Evolutionary conservation across 192 early-diverging fungal species (phyloP), one percentile per base, ranked within the genome.

Genomic region (Backusella tarrabulga): DNA sequence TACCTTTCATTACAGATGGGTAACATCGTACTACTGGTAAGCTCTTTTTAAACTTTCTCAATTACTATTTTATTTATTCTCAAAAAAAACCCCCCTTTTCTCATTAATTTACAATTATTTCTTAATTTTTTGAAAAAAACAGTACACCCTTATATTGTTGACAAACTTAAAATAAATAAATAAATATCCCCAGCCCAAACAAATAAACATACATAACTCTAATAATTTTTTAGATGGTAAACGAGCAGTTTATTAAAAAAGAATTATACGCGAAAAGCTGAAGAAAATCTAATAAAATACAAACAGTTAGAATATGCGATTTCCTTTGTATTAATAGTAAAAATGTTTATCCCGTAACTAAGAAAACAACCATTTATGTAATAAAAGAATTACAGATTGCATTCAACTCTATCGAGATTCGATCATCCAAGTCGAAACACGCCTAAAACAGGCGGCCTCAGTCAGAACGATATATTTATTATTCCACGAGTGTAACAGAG

Each of bases 401-500:
- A 56, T 74, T 75, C 79, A 80, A 80, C 79, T 80, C 79, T 67
- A 67, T 80, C 68, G 79, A 80, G 63, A 72, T 74, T 52, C 69
- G 34, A 56, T 50, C 74, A 38, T 50, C 54, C 54, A 68, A 76
- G 68, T 80, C 70, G 70, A 50, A 40, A 40, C 34, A 60, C 60
- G 6, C 69, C 79, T 75, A 80, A 69, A 80, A 80, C 79, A 75
- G 79, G 52, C 32, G 67, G 52, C 52, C 41, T 66, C 73, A 75
- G 68, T 75, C 74, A 69, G 54, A 38, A 50, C 38, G 50, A 70
- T 69, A 70, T 68, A 54, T 69, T 79, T 75, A 50, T 67, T 80
- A 36, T 80, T 80, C 79, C 79, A 80, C 79, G 69, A 76, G 74
- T 69, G 66, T 80, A 80, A 80, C 79, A 74, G 79, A 75, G 73